Percentiles rank a stretch among this genome's conserved stretches.
Evolutionary conservation across 192 early-diverging fungal species (phyloP).

Genomic region (Irineochytrium annulatum): DNA sequence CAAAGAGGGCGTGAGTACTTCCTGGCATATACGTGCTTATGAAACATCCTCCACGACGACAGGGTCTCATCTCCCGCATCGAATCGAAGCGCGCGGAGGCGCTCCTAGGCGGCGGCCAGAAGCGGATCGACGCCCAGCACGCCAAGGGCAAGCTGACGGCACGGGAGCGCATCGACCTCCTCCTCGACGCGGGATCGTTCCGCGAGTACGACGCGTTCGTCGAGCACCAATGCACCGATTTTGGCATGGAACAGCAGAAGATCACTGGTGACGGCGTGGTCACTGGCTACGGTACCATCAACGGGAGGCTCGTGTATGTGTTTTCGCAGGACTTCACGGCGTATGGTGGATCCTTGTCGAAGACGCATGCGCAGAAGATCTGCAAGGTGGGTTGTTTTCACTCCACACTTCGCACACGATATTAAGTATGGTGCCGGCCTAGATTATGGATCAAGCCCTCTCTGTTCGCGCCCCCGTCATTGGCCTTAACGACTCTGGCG

Average conservation of each 20-base stretch:
- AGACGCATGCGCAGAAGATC: slow-evolving; percentile 86
- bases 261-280: slow-evolving; percentile 94
- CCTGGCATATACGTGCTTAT: slow-evolving; percentile 46
- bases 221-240: slow-evolving; percentile 89
- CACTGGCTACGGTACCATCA: slow-evolving; percentile 92
- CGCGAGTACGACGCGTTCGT: slow-evolving; percentile 91
- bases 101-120: slow-evolving; percentile 71
- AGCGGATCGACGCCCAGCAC: slow-evolving; percentile 80
- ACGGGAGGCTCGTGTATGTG: slow-evolving; percentile 83
- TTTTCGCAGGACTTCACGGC: slow-evolving; percentile 94
- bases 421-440: not conserved
- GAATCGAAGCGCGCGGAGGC: slow-evolving; percentile 67
- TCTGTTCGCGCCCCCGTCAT: slow-evolving; percentile 91
- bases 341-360: slow-evolving; percentile 85
- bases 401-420: not conserved
- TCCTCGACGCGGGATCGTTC: slow-evolving; percentile 82
- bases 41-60: slow-evolving; percentile 44
- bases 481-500: slow-evolving; percentile 94
- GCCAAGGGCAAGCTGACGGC: slow-evolving; percentile 91
- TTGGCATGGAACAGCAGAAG: slow-evolving; percentile 78
- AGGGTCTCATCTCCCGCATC: slow-evolving; percentile 32
- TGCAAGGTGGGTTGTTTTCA: slow-evolving; percentile 59
- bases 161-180: slow-evolving; percentile 79
- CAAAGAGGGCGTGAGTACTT: slow-evolving; percentile 29
- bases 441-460: slow-evolving; percentile 85